These are phyloP conservation scores for Nigrograna mackinnonii DNA, from an alignment of 2,329 filamentous ascomycete genomes.

Conservation along the genomic window DNA sequence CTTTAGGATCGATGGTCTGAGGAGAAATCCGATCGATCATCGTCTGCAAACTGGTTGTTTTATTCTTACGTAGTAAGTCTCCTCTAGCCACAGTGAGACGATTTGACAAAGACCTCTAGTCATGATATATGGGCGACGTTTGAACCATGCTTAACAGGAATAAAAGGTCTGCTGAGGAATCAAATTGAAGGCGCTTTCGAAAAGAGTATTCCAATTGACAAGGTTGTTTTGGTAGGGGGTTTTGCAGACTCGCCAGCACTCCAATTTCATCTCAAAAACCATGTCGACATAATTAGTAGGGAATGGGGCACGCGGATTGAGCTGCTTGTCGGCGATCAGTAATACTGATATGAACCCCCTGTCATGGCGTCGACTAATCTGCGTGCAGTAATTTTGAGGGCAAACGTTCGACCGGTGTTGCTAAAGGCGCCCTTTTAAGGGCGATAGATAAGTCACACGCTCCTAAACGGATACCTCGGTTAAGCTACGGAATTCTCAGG, in stretches of 20 bases:
- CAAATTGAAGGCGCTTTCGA: neutral
- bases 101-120: too few relatives aligned
- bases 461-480: slow-evolving; percentile 7
- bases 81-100: too few relatives aligned
- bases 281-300: neutral
- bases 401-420: slow-evolving; percentile 15
- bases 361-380: neutral
- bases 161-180: neutral
- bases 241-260: neutral
- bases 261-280: neutral
- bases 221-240: neutral
- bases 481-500: neutral
- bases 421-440: slow-evolving; percentile 15
- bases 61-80: too few relatives aligned
- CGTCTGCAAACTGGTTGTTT: too few relatives aligned
- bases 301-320: neutral
- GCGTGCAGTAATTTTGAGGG: neutral
- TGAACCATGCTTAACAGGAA: neutral
- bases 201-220: neutral
- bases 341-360: neutral
- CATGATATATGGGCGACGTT: neutral
- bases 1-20: too few relatives aligned
- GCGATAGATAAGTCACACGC: slow-evolving; percentile 14
- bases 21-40: too few relatives aligned
- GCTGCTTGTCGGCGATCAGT: neutral